Evolutionary conservation across 495 filamentous ascomycete genomes (phyloP), one percentile per base, ranked within the genome.

Genomic region (Neurospora terricola): DNA sequence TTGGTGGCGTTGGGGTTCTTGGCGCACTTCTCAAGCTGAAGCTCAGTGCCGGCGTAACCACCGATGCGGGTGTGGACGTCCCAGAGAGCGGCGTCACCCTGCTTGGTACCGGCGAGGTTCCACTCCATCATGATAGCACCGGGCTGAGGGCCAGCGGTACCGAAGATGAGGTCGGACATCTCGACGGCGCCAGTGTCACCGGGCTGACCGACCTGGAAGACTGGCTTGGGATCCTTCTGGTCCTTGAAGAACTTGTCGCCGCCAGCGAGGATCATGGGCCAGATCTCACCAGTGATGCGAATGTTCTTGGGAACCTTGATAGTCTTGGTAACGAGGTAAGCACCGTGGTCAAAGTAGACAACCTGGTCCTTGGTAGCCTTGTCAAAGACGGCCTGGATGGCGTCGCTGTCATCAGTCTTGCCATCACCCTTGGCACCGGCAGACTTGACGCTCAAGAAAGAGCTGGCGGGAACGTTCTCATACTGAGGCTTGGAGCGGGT

Each of bases 71-170:
- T 90, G 82, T 98, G 95, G 10, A 94, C 91, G 78, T 98, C 95
- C 94, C 94, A 98, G 83, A 97, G 88, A 42, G 88, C 94, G 8
- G 87, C 87, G 0, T 91, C 88, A 72, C 93, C 94, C 62, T 91
- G 90, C 9, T 84, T 82, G 4, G 84, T 79, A 27, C 87, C 88
- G 9, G 87, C 90, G 7, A 97, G 78, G 83, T 98, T 98, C 94
- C 94, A 98, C 78, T 98, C 87, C 80, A 97, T 88, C 66, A 98
- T 83, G 76, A 97, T 92, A 34, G 94, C 94, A 72, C 95, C 95
- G 21, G 94, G 92, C 75, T 92, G 89, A 3, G 93, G 83, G 3
- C 87, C 95, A 69, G 91, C 84, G 43, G 95, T 94, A 76, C 90
- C 86, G 77, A 97, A 93, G 68, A 97, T 84, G 73, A 97, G 83